Conservation (phyloP, 2,329 filamentous ascomycete species). For the Tolypocladium pustulatum region DNA sequence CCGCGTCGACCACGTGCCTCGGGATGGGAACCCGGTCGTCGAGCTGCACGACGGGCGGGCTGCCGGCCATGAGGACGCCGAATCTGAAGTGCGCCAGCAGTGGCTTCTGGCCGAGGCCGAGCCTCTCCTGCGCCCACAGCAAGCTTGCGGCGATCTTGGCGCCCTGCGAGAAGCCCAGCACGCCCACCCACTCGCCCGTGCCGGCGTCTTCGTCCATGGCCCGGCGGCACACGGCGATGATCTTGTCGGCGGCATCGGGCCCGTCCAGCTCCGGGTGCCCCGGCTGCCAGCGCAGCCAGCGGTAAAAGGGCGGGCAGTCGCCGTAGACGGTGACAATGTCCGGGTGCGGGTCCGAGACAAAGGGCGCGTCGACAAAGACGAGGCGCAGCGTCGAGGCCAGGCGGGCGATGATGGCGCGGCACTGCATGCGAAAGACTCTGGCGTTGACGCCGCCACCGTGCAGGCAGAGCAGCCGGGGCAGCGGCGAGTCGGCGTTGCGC, state of each 20-base stretch:
- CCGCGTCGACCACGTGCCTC: slow-evolving; percentile 24
- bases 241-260: slow-evolving; percentile 23
- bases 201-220: slow-evolving; percentile 45
- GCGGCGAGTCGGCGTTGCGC: slow-evolving; percentile 1
- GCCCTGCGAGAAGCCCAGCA: slow-evolving; percentile 59
- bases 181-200: slow-evolving; percentile 45
- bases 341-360: slow-evolving; percentile 48
- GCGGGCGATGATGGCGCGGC: slow-evolving; percentile 38
- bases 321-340: slow-evolving; percentile 56
- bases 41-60: slow-evolving; percentile 19
- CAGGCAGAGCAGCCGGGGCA: slow-evolving; percentile 60
- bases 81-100: slow-evolving; percentile 19
- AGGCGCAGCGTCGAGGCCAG: slow-evolving; percentile 54
- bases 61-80: slow-evolving; percentile 24
- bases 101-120: slow-evolving; percentile 7
- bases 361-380: slow-evolving; percentile 63
- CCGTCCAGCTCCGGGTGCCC: slow-evolving; percentile 40
- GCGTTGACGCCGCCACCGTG: slow-evolving; percentile 69
- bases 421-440: slow-evolving; percentile 58
- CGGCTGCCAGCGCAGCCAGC: slow-evolving; percentile 51
- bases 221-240: slow-evolving; percentile 24
- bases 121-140: slow-evolving; percentile 46
- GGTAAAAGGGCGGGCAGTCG: slow-evolving; percentile 53
- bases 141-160: slow-evolving; percentile 51
- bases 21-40: slow-evolving; percentile 39